Base-by-base conservation (phyloP, 495 filamentous ascomycete species). In the Hypoxylon crocopeplum region DNA sequence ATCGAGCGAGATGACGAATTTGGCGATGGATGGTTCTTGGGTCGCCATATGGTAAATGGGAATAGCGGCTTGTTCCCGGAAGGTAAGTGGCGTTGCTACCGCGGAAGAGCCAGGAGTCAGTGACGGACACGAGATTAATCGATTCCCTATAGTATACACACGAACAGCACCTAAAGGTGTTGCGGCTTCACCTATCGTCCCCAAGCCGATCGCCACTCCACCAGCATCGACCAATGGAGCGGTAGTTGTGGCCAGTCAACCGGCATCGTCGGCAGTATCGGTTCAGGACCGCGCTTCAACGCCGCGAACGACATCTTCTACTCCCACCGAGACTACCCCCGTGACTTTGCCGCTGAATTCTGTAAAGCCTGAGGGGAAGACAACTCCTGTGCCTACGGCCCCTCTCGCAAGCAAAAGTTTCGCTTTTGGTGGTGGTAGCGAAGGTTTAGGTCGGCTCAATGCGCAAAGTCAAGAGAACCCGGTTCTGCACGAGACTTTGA, bases 1-100 rank as follows among this genome's bases (percentile, higher is more conserved):
- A 85, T 97, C 33, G 94, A 98, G 71, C 84, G 95, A 45, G 93
- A 98, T 72, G 93, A 98, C 70, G 95, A 96, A 64, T 99, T 97
- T 73, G 90, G 90, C 44, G 95, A 99, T 77, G 95, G 94, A 48
- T 99, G 95, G 95, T 99, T 90, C 75, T 74, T 97, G 60, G 95
- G 96, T 21, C 86, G 87, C 68, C 90, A 96, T 71, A 56, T 88
- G 59, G 76, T 81, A 41, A 92, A 87, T 66, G 86, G 83, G 27
- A 85, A 85, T 58, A 93, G 82, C 39, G 93, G 93, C 37, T 82
- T 97, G 25, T 96, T 97, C 70, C 93, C 93, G 12, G 91, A 92
- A 81, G 89, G 92, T 95, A 77, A 56, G 82, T 66, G 32, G 20
- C 17, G n/a, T 40, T 20, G 16, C 17, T 42, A 33, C 45, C 36